A percentile compares a stretch with the other conserved stretches of the same genome.
Conservation (phyloP, 1,139 yeast species). For the Kodamaea suecica region DNA sequence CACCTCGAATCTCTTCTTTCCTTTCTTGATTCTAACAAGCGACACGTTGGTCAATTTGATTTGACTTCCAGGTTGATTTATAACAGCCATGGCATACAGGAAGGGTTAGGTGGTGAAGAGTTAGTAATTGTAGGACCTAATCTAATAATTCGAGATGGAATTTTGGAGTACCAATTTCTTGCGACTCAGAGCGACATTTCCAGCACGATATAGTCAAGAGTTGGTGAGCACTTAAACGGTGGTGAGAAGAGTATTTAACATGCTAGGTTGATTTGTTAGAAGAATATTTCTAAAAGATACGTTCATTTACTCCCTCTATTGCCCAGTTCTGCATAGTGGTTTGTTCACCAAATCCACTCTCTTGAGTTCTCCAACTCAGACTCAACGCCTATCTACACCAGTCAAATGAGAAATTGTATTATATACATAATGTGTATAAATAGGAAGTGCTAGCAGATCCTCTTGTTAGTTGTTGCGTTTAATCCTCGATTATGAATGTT, state of each 20-base stretch:
- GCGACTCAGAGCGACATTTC: too few species aligned
- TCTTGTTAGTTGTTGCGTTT: not conserved
- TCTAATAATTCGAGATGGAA: too few species aligned
- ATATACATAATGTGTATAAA: constrained; percentile 1
- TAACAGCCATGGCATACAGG: constrained; percentile 49
- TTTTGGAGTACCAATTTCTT: too few species aligned
- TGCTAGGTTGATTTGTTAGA: too few species aligned
- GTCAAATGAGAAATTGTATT: constrained; percentile 2
- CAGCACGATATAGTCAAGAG: too few species aligned
- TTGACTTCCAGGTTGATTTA: constrained; percentile 85
- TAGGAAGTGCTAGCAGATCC: not conserved
- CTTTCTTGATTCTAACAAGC: constrained; percentile 84
- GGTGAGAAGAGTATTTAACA: too few species aligned
- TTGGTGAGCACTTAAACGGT: too few species aligned
- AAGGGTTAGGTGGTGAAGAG: too few species aligned
- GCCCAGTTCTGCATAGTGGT: not conserved
- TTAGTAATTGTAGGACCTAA: too few species aligned
- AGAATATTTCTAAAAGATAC: too few species aligned
- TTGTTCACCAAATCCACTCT: not conserved
- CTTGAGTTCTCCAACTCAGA: too few species aligned
- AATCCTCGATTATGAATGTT: not conserved
- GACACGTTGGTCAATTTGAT: constrained; percentile 93
- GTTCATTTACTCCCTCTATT: too few species aligned
- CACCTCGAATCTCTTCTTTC: constrained; percentile 85
- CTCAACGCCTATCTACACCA: not conserved